Percentiles rank a stretch among this genome's conserved stretches.
Conservation (phyloP, 2,329 filamentous ascomycete species). For the Niveomyces coronatus region DNA sequence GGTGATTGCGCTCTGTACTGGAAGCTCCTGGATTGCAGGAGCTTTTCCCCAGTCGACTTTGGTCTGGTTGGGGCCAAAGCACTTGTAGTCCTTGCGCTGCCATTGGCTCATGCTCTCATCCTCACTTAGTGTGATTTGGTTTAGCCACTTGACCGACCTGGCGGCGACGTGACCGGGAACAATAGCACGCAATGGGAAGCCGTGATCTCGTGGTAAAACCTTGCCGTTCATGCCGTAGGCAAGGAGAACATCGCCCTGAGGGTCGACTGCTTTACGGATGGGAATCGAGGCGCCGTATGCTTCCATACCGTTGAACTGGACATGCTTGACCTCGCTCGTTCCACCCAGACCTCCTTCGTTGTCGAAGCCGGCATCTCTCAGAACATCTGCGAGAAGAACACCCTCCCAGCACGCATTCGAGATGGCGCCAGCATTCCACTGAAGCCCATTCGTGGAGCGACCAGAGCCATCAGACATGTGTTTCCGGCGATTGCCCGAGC, state of each 20-base stretch:
- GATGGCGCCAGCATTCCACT: constrained; percentile 50
- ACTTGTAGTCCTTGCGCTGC: constrained; percentile 60
- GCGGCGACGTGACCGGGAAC: constrained; percentile 58
- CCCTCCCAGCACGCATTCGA: constrained; percentile 51
- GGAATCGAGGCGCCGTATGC: constrained; percentile 54
- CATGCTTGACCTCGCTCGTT: constrained; percentile 34
- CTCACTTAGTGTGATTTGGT: constrained; percentile 50
- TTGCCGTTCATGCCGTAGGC: constrained; percentile 59
- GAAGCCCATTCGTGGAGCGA: constrained; percentile 43
- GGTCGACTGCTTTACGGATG: constrained; percentile 46
- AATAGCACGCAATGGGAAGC: constrained; percentile 51
- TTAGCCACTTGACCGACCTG: constrained; percentile 60
- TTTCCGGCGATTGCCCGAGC: constrained; percentile 48
- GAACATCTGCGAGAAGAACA: constrained; percentile 42
- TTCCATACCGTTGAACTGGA: constrained; percentile 49
- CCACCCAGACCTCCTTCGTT: constrained; percentile 25
- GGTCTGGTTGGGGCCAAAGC: constrained; percentile 53
- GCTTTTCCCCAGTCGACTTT: constrained; percentile 53
- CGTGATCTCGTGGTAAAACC: constrained; percentile 54
- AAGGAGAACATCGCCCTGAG: constrained; percentile 52
- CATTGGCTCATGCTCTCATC: constrained; percentile 57
- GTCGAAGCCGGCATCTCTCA: constrained; percentile 44
- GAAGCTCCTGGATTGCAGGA: constrained; percentile 56
- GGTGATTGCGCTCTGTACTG: constrained; percentile 58
- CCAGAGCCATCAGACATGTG: constrained; percentile 43